Evolutionary conservation across 1,284 basidiomycete genomes (phyloP).

Genomic region (Cutaneotrichosporon sp.): DNA sequence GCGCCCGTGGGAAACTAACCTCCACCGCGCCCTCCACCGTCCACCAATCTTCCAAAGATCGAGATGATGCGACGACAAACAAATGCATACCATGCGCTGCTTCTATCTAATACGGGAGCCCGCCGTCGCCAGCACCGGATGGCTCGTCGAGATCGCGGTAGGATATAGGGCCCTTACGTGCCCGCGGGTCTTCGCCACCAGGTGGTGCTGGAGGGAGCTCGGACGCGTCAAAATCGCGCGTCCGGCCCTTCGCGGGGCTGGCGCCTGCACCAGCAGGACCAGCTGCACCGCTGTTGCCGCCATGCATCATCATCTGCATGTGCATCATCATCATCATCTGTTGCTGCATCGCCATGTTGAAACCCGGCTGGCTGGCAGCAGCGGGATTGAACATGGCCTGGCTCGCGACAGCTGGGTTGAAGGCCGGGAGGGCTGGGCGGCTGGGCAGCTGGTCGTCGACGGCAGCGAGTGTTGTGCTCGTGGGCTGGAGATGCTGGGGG

Average conservation of each 20-base stretch:
- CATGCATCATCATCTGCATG: constrained; percentile 51
- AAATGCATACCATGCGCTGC: constrained; percentile 1
- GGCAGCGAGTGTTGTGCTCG: constrained; percentile 44
- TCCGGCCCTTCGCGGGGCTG: constrained; percentile 18
- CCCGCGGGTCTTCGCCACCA: constrained; percentile 50
- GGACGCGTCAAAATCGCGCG: constrained; percentile 19
- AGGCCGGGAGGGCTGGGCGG: constrained; percentile 22
- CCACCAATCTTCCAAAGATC: not conserved
- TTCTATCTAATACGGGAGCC: constrained; percentile 44
- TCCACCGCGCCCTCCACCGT: not conserved
- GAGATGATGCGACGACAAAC: not conserved
- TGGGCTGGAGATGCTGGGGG: constrained; percentile 81
- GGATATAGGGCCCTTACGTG: constrained; percentile 45
- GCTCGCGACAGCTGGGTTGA: constrained; percentile 32
- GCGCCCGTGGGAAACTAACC: constrained; percentile 1
- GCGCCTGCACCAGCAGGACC: constrained; percentile 1
- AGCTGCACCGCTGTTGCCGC: constrained; percentile 14
- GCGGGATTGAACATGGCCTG: constrained; percentile 27
- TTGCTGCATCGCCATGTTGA: constrained; percentile 49
- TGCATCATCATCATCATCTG: constrained; percentile 55
- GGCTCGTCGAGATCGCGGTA: constrained; percentile 51
- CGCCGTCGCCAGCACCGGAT: constrained; percentile 41
- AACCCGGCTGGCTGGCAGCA: constrained; percentile 23
- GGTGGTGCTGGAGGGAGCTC: constrained; percentile 33
- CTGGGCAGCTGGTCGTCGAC: constrained; percentile 46